A percentile compares a stretch with the other conserved stretches of the same genome.
Evolutionary conservation across 768 basidiomycete species (phyloP).

Genomic region (Phylloporus sp.): DNA sequence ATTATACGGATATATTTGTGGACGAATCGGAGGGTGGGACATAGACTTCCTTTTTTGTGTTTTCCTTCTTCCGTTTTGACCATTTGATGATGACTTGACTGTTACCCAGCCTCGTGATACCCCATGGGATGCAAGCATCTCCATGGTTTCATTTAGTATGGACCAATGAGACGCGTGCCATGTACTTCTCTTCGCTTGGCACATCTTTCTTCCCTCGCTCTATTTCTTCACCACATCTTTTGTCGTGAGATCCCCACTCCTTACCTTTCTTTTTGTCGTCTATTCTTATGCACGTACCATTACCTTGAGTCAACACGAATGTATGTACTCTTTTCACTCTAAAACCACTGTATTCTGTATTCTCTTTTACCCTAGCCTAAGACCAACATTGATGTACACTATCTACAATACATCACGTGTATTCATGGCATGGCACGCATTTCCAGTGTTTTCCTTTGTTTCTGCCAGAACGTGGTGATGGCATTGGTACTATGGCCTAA

Average conservation of each 20-base stretch:
- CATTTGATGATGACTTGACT: constrained; percentile 14
- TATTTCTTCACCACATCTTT: neutral
- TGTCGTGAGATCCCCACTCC: neutral
- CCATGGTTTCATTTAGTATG: constrained; percentile 8
- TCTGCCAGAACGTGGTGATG: too few relatives aligned
- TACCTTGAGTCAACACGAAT: constrained; percentile 11
- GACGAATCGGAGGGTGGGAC: constrained; percentile 64
- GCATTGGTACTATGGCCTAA: too few relatives aligned
- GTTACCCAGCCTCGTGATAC: constrained; percentile 28
- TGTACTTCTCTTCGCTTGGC: neutral
- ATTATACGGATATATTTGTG: constrained; percentile 95
- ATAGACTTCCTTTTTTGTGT: constrained; percentile 11
- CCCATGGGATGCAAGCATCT: constrained; percentile 9
- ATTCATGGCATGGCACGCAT: too few relatives aligned
- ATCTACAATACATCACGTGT: neutral
- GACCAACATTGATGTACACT: neutral
- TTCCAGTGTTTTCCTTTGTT: too few relatives aligned
- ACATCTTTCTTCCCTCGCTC: neutral
- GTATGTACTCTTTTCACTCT: constrained; percentile 17
- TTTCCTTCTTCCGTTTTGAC: neutral
- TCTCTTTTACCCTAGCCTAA: neutral
- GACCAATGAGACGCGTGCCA: constrained; percentile 1
- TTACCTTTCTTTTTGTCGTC: neutral
- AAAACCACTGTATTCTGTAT: constrained; percentile 7
- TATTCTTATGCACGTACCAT: constrained; percentile 19